These are phyloP conservation scores for Solanum hybrid DNA, from an alignment of 305 asterid species.

Conservation along the genomic window DNA sequence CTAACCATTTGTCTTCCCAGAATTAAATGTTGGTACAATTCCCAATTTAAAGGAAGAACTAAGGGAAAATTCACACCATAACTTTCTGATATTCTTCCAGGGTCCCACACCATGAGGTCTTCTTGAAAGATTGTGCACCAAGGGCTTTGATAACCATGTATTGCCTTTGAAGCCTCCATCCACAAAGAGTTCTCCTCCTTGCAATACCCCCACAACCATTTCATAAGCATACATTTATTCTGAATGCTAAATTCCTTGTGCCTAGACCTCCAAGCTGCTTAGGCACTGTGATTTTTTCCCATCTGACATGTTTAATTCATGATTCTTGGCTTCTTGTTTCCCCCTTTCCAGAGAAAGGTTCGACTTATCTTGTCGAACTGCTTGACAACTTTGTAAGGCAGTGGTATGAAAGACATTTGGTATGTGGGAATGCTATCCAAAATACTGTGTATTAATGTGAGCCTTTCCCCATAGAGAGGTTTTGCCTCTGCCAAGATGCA, in stretches of 20 bases:
- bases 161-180: no score
- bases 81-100: no score
- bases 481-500: not conserved
- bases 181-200: not conserved
- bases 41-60: not conserved
- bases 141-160: no score
- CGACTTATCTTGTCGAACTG: not conserved
- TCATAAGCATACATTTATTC: not conserved
- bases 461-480: not conserved
- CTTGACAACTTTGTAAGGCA: not conserved
- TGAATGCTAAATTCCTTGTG: not conserved
- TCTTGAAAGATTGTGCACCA: no score
- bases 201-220: not conserved
- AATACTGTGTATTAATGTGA: not conserved
- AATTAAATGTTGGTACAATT: not conserved
- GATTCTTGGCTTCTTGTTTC: not conserved
- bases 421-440: not conserved
- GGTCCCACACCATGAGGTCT: no score
- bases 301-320: not conserved
- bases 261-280: not conserved
- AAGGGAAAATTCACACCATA: not conserved
- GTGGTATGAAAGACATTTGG: not conserved
- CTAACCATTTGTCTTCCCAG: not conserved
- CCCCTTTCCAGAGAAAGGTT: not conserved
- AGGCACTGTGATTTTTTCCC: not conserved